phyloP scores from a whole-genome alignment of 2,329 filamentous ascomycete species.

The Colletotrichum noveboracense region DNA sequence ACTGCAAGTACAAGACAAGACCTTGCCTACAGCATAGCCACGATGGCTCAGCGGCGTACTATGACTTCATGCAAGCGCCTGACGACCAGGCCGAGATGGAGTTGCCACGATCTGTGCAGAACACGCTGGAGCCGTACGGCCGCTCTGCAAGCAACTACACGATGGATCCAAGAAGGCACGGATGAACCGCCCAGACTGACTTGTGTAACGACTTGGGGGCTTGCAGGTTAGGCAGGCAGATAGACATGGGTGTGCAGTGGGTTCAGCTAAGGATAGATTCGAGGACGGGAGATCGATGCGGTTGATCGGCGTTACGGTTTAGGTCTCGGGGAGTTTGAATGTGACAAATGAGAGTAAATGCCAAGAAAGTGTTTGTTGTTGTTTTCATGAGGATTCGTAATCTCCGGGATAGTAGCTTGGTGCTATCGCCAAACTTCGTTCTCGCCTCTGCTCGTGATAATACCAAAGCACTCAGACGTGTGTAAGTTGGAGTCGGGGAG shows the following conservation, averaged over 20 bases:
- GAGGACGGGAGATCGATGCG: not conserved
- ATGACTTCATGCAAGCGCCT: slow-evolving; percentile 7
- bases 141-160: not conserved
- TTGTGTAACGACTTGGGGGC: not conserved
- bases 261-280: not conserved
- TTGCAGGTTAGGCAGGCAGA: not conserved
- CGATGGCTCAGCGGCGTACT: not conserved
- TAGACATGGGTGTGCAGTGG: not conserved
- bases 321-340: not conserved
- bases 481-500: not conserved
- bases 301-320: not conserved
- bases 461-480: not conserved
- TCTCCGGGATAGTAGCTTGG: not conserved
- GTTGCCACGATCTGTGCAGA: not conserved
- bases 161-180: not conserved
- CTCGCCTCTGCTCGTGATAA: not conserved
- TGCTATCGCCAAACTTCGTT: not conserved
- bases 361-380: slow-evolving; percentile 2
- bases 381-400: not conserved
- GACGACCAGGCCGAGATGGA: not conserved
- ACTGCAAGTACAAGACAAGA: not conserved
- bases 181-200: not conserved
- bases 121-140: not conserved
- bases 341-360: not conserved
- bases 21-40: not conserved